phyloP scores from a whole-genome alignment of 352 stramenopile genomes.

The Pythium aphanidermatum region DNA sequence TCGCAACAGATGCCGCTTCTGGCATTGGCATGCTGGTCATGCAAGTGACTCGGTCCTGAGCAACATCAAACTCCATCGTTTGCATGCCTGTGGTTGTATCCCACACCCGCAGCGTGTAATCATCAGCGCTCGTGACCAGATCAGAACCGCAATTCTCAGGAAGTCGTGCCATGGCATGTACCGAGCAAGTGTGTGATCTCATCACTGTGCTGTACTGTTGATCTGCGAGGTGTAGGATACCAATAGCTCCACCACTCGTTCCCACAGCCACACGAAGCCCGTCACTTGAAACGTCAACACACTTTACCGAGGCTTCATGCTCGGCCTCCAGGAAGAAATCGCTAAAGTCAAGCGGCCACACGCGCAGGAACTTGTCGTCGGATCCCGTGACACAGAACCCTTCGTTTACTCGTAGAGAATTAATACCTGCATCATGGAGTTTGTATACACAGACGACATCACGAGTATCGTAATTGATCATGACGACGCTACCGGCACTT shows the following conservation, averaged over 20 bases:
- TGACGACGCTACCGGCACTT: conserved; percentile 64
- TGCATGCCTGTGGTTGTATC: conserved; percentile 50
- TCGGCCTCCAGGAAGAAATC: conserved; percentile 90
- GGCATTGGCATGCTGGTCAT: conserved; percentile 51
- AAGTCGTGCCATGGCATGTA: conserved; percentile 34
- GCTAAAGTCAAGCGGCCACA: conserved; percentile 90
- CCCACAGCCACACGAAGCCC: conserved; percentile 78
- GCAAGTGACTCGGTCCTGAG: conserved; percentile 56
- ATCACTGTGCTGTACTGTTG: conserved; percentile 81
- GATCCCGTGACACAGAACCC: conserved; percentile 88
- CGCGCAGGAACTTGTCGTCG: conserved; percentile 80
- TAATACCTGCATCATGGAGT: conserved; percentile 82
- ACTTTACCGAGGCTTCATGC: conserved; percentile 64
- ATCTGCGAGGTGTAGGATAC: conserved; percentile 76
- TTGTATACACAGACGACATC: conserved; percentile 87
- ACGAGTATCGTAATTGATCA: conserved; percentile 79
- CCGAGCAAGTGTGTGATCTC: conserved; percentile 55
- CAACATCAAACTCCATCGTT: conserved; percentile 79
- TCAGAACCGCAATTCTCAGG: conserved; percentile 19
- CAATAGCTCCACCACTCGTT: conserved; percentile 67
- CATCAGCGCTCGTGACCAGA: conserved; percentile 57
- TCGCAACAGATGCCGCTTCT: conserved; percentile 1
- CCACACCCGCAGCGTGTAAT: conserved; percentile 86
- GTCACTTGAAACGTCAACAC: conserved; percentile 66
- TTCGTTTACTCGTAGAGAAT: conserved; percentile 80